Conservation (phyloP, 1,284 basidiomycete species). For the Cystobasidiaceae sp. region DNA sequence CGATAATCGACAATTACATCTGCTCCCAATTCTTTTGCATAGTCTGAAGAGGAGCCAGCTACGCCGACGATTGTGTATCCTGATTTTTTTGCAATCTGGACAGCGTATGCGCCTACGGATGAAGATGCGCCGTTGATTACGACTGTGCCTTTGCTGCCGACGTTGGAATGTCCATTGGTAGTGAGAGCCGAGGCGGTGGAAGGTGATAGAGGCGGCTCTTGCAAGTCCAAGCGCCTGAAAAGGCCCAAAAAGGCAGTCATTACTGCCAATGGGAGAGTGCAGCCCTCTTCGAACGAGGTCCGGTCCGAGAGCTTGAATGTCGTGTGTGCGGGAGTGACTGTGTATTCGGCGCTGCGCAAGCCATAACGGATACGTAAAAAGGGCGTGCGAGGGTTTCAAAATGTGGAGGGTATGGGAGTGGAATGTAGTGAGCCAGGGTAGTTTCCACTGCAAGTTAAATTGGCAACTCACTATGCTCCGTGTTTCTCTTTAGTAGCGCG, state of each 20-base stretch:
- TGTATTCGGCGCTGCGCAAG: constrained; percentile 34
- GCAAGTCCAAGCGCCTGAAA: background rate
- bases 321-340: constrained; percentile 40
- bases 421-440: constrained; percentile 12
- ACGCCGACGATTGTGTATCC: constrained; percentile 44
- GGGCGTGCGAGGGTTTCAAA: background rate
- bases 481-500: constrained; percentile 34
- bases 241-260: constrained; percentile 46
- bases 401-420: no score
- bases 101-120: constrained; percentile 45
- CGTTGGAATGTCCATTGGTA: no score
- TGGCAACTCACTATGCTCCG: constrained; percentile 43
- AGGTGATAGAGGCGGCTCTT: background rate
- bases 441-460: constrained; percentile 29
- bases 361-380: no score
- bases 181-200: no score
- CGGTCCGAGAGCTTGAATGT: constrained; percentile 34
- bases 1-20: constrained; percentile 45
- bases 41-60: constrained; percentile 37
- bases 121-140: constrained; percentile 46
- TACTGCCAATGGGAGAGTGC: constrained; percentile 45
- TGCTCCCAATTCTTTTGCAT: constrained; percentile 38
- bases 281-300: constrained; percentile 45
- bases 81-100: constrained; percentile 45
- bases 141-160: constrained; percentile 31